A percentile compares a stretch with the other conserved stretches of the same genome.
phyloP scores from a whole-genome alignment of 2,329 filamentous ascomycete genomes.

The Ampelomyces quisqualis region DNA sequence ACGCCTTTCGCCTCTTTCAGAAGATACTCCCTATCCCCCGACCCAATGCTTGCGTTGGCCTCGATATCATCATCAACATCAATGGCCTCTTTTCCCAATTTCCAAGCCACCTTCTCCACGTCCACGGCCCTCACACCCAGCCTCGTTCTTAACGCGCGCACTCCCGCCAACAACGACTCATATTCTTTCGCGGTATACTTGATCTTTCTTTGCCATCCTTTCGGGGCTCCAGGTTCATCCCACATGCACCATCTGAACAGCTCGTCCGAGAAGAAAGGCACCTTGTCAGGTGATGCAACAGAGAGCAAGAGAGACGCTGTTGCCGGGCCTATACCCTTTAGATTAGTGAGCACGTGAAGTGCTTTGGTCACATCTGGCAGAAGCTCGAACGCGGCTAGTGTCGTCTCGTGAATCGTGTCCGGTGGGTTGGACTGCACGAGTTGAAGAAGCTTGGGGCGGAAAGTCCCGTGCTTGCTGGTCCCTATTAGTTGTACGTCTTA shows the following conservation, averaged over 20 bases:
- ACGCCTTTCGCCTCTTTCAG: too few relatives aligned
- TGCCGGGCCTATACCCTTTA: conserved; percentile 77
- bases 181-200: conserved; percentile 75
- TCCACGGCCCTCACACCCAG: conserved; percentile 55
- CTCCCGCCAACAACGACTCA: conserved; percentile 50
- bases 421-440: conserved; percentile 61
- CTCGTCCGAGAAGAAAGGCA: conserved; percentile 81
- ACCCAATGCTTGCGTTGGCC: too few relatives aligned
- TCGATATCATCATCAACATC: conserved; percentile 16
- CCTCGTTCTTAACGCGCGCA: conserved; percentile 31
- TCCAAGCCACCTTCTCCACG: conserved; percentile 70
- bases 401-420: conserved; percentile 49
- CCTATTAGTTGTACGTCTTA: not conserved
- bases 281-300: conserved; percentile 58
- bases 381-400: conserved; percentile 54
- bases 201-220: conserved; percentile 55
- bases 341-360: conserved; percentile 56
- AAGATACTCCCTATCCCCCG: too few relatives aligned
- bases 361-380: conserved; percentile 31
- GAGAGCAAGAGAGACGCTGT: conserved; percentile 74
- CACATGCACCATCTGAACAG: conserved; percentile 70
- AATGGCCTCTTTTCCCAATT: conserved; percentile 55
- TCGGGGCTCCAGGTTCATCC: conserved; percentile 48
- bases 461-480: conserved; percentile 51
- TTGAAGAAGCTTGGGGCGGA: conserved; percentile 49